Base-by-base conservation (phyloP, 345 rosid species). In the Citropsis articulata region DNA sequence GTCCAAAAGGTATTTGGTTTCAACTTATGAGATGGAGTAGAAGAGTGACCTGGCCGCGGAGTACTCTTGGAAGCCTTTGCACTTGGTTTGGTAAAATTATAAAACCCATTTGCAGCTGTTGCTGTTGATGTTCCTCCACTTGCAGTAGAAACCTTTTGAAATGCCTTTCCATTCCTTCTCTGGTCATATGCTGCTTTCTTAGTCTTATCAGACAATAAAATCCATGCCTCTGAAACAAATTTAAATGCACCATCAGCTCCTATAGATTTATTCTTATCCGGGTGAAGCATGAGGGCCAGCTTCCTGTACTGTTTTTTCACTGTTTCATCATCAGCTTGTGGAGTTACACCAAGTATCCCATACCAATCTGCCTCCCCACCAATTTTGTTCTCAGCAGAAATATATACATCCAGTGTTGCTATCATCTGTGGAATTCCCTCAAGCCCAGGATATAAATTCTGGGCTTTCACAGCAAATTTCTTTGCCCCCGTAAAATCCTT, bases 241-340 rank as follows among this genome's bases (percentile, higher is more conserved):
- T 90, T 88, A 78, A 92, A 92, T 3, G 97, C 94, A 73, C 94
- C 93, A 74, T 92, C 94, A 27, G 92, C 89, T 77, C 93, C 94
- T 5, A 85, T 0, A 65, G 91, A 87, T 76, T 81, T 89, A 82
- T 92, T 92, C 64, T 86, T 89, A 77, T 92, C 97, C 0, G 97
- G 97, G 65, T 92, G 97, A 48, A 92, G 91, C 83, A 79, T 72
- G 38, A 91, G 81, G 60, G 92, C 96, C 61, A 89, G 82, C 88
- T 87, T 91, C 83, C 89, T 83, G 60, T 91, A 91, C 70, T 89
- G 89, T 72, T 78, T 91, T 85, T 85, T 87, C 76, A 89, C 80
- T 0, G 87, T 79, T 35, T 89, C 95, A 48, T 81, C 82, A 77
- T 89, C 90, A 82, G 90, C 93, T 1, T 66, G 72, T 3, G 89